Base-by-base conservation (phyloP, 441 rosid genomes). In the Gossypium schwendimanii region DNA sequence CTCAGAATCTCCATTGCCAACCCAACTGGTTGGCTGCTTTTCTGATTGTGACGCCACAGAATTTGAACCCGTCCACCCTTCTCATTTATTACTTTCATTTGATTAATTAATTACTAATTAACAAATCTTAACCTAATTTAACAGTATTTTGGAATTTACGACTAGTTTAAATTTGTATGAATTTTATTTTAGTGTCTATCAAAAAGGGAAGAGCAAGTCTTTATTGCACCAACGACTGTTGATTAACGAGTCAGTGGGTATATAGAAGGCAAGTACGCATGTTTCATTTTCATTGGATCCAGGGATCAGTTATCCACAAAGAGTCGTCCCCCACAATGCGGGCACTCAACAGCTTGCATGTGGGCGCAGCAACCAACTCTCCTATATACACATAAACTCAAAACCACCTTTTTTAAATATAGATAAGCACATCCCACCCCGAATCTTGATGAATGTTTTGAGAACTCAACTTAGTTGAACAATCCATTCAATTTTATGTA, bases 231-330 rank as follows among this genome's bases (percentile, higher is more conserved):
- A 23, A 10, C 9, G n/a, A 41, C 9, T 11, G 45, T 63, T 20
- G 18, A 33, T 10, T 64, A 41, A 39, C 28, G 65, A 49, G 23
- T 12, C 18, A 74, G 36, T 47, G 12, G 1, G 18, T 61, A 20
- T 5, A 17, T 10, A 57, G 26, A 67, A 20, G 49, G 67, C 50
- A 6, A 52, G 59, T 54, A 18, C 17, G 39, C 36, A 28, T 28
- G 5, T 2, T 59, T 59, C 11, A 5, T 36, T 59, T 14, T 5
- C 18, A 17, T 59, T 59, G 47, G 47, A 41, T 54, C 59, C 63
- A n/a, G 77, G 79, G 77, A 76, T 69, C 73, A 50, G 60, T 39
- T 39, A 39, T 39, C 45, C 45, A 39, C 45, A 39, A 39, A 39
- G 12, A 39, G 45, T 39, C 45, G 45, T 58, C 50, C 72, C 62